These are phyloP conservation scores for Trichoderma asperelloides DNA, from an alignment of 495 filamentous ascomycete genomes.

Conservation along the genomic window DNA sequence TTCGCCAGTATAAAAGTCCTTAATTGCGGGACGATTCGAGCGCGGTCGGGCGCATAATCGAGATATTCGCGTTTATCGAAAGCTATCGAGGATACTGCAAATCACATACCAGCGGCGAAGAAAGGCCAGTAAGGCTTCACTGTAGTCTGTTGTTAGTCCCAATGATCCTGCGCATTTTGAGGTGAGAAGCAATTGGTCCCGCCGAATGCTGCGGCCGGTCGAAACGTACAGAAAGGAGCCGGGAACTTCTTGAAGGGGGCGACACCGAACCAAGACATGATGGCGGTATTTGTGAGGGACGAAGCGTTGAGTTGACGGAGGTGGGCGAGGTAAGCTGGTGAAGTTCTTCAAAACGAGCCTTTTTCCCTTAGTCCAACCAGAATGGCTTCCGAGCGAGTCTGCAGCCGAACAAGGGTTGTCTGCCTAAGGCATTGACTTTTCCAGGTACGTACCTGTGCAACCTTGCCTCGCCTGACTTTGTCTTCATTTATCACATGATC, in stretches of 20 bases:
- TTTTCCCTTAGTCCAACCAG: conserved; percentile 26
- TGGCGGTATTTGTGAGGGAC: conserved; percentile 30
- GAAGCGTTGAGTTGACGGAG: conserved; percentile 15
- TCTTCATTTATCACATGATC: neutral
- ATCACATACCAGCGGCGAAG: conserved; percentile 78
- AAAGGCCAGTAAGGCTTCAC: conserved; percentile 85
- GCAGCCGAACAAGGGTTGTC: conserved; percentile 7
- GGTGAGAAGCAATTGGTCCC: conserved; percentile 16
- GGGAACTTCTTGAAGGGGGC: conserved; percentile 77
- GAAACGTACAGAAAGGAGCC: conserved; percentile 67
- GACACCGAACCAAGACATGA: conserved; percentile 66
- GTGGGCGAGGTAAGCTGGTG: conserved; percentile 18
- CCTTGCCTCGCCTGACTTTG: too few species aligned
- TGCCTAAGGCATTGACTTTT: conserved; percentile 11
- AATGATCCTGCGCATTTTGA: conserved; percentile 14
- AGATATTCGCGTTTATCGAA: neutral
- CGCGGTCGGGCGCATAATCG: neutral
- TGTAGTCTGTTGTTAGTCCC: conserved; percentile 34
- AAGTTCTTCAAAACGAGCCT: conserved; percentile 27
- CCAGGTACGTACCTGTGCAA: neutral
- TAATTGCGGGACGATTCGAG: neutral
- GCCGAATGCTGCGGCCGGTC: neutral
- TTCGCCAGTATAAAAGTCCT: neutral
- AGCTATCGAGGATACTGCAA: neutral
- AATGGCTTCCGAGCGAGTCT: neutral